phyloP scores from a whole-genome alignment of 805 yeast genomes.

The Grigorovia jiainica region DNA sequence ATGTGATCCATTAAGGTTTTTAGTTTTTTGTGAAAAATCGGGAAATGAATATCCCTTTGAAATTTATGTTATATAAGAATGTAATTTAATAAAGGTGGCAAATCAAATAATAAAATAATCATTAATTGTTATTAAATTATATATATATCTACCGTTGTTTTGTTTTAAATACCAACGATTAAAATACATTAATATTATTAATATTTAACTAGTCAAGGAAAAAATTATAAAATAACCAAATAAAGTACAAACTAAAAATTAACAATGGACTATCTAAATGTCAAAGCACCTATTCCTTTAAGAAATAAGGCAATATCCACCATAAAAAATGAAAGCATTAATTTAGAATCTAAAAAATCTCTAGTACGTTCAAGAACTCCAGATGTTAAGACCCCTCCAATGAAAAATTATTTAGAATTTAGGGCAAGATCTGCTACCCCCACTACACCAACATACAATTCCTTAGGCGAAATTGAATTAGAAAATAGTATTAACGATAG shows the following conservation, averaged over 20 bases:
- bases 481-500: conserved; percentile 23
- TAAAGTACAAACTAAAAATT: too few species aligned
- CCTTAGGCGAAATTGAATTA: conserved; percentile 16
- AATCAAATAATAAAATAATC: not conserved
- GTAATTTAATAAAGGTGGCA: not conserved
- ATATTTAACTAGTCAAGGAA: too few species aligned
- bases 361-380: conserved; percentile 13
- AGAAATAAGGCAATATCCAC: conserved; percentile 13
- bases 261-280: conserved; percentile 9
- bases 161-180: too few species aligned
- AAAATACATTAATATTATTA: too few species aligned
- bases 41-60: not conserved
- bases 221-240: too few species aligned
- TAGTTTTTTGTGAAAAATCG: not conserved
- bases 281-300: conserved; percentile 23
- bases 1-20: not conserved
- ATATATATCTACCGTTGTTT: too few species aligned
- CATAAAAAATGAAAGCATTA: conserved; percentile 6
- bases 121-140: too few species aligned
- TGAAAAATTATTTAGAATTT: not conserved
- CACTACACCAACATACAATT: conserved; percentile 8
- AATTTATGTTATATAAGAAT: not conserved
- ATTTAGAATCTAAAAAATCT: conserved; percentile 1
- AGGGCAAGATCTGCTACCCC: conserved; percentile 21
- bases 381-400: conserved; percentile 4